Percentiles rank a stretch among this genome's conserved stretches.
Evolutionary conservation across 225 moss, liverwort and hornwort species (phyloP).

Genomic region (Climacium dendroides): DNA sequence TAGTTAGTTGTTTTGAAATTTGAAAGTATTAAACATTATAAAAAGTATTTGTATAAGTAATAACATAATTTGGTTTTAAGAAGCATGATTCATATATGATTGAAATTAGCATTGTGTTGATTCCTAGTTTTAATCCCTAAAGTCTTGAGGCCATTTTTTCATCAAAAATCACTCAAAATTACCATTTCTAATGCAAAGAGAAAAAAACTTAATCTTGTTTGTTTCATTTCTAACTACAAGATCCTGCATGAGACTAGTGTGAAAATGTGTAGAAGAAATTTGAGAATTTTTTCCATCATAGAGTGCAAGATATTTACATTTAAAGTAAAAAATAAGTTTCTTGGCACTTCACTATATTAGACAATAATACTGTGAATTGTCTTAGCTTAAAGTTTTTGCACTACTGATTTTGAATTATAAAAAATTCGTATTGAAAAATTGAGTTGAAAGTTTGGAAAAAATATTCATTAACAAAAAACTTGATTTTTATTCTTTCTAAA

Average conservation of each 20-base stretch:
- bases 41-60: not conserved
- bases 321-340: not conserved
- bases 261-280: not conserved
- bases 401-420: not conserved
- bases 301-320: not conserved
- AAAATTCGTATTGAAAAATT: not conserved
- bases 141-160: not conserved
- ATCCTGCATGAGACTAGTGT: rapidly evolving
- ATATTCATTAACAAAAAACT: not conserved
- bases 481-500: not conserved
- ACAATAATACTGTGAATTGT: rapidly evolving
- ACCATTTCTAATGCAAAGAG: not conserved
- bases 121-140: not conserved
- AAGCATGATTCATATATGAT: rapidly evolving
- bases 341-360: not conserved
- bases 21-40: not conserved
- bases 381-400: not conserved
- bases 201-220: rapidly evolving
- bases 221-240: not conserved
- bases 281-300: not conserved
- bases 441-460: not conserved
- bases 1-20: not conserved
- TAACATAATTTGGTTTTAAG: not conserved
- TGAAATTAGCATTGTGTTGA: no score
- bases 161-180: no score